These are phyloP conservation scores for Houttuynia cordata DNA, from an alignment of 164 flowering plant species.

Conservation along the genomic window DNA sequence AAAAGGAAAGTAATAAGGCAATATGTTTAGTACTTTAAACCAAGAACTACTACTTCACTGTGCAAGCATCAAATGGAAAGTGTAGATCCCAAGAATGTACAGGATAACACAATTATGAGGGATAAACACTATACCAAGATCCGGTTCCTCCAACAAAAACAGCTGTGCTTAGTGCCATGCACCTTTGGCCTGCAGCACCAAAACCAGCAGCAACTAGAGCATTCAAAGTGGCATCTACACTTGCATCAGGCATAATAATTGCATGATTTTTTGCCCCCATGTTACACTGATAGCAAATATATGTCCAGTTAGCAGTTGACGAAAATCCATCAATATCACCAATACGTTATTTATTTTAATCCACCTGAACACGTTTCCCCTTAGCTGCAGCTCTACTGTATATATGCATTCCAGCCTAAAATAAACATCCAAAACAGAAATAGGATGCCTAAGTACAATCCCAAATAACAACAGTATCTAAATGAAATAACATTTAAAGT, in stretches of 20 bases:
- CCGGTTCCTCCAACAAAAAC: slow-evolving; percentile 84
- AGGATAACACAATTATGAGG: background rate
- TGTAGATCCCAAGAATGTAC: background rate
- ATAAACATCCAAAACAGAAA: background rate
- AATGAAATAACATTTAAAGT: background rate
- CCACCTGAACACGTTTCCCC: slow-evolving; percentile 93
- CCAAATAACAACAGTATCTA: background rate
- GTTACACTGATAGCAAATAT: slow-evolving; percentile 41
- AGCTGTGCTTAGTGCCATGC: slow-evolving; percentile 87
- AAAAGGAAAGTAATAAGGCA: background rate
- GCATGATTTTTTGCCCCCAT: slow-evolving; percentile 98
- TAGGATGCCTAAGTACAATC: background rate
- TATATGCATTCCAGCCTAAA: slow-evolving; percentile 86
- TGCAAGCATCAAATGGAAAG: background rate
- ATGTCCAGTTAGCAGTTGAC: background rate
- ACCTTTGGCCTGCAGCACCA: slow-evolving; percentile 97
- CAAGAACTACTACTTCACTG: no score
- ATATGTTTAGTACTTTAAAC: no score
- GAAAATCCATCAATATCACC: background rate
- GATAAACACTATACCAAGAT: slow-evolving; percentile 41
- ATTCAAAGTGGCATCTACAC: slow-evolving; percentile 63
- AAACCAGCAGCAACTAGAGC: slow-evolving; percentile 91
- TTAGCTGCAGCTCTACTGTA: slow-evolving; percentile 79
- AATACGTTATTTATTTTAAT: background rate
- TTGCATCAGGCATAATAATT: slow-evolving; percentile 93